Evolutionary conservation across 345 rosid genomes (phyloP).

Genomic region (Populus ilicifolia): DNA sequence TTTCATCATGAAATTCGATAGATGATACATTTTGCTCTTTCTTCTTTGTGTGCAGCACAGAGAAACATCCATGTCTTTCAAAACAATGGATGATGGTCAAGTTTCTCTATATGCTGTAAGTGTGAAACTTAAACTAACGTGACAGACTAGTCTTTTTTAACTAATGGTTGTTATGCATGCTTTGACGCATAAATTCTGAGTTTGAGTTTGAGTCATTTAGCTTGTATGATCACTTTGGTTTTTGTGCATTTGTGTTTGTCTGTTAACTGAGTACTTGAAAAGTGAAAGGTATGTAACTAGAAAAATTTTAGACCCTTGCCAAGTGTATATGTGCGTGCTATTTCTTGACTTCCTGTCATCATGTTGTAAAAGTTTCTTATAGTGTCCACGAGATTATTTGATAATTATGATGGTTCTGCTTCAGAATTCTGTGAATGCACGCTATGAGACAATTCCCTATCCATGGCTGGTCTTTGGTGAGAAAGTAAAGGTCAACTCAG

Average conservation of each 20-base stretch:
- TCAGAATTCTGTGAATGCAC: constrained; percentile 96
- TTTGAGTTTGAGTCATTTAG: neutral
- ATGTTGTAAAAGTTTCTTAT: neutral
- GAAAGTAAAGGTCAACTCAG: constrained; percentile 87
- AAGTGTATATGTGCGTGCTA: neutral
- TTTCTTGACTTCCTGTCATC: neutral
- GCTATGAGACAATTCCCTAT: constrained; percentile 76
- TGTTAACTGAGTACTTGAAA: neutral
- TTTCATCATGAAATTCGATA: neutral
- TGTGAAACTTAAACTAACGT: constrained; percentile 1
- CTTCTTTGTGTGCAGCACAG: constrained; percentile 56
- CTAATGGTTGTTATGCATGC: neutral
- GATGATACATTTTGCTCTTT: constrained; percentile 11
- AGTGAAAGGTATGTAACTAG: neutral
- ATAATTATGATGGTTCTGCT: constrained; percentile 19
- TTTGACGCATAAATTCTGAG: neutral
- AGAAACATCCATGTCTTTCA: constrained; percentile 91
- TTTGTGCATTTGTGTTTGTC: neutral
- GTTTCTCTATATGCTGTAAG: constrained; percentile 83
- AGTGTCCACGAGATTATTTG: neutral
- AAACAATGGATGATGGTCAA: constrained; percentile 97
- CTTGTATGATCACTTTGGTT: neutral
- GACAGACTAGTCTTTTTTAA: neutral
- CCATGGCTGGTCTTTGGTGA: constrained; percentile 99
- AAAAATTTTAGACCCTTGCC: neutral